A percentile compares a stretch with the other conserved stretches of the same genome.
phyloP scores from a whole-genome alignment of 1,284 basidiomycete species.

The Cryptococcus amylolentus region DNA sequence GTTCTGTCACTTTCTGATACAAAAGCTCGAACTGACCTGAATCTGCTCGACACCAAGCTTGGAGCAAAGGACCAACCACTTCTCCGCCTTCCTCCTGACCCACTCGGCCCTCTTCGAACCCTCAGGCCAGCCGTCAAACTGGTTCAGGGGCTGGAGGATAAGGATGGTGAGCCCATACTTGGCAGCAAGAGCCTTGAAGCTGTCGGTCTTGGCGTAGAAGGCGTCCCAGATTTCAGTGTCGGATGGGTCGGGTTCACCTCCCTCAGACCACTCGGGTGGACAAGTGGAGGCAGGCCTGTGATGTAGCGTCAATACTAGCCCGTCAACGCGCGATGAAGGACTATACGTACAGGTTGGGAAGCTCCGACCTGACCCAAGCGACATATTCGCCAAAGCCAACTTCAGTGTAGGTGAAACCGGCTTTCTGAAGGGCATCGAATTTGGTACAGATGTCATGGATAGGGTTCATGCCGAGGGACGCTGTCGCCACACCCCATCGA shows the following conservation, averaged over 20 bases:
- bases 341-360: not conserved
- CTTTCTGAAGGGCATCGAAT: conserved; percentile 17
- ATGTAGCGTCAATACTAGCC: not conserved
- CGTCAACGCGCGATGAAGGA: conserved; percentile 2
- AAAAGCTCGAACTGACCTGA: conserved; percentile 7
- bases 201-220: conserved; percentile 7
- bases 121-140: conserved; percentile 13
- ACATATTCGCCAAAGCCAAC: conserved; percentile 19
- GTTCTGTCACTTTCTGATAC: too few relatives aligned
- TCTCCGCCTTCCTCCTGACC: conserved; percentile 11
- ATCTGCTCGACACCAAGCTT: conserved; percentile 10
- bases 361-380: conserved; percentile 14
- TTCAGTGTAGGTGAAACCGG: conserved; percentile 14
- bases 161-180: conserved; percentile 8
- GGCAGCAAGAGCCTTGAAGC: conserved; percentile 7
- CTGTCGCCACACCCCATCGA: not conserved
- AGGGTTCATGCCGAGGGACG: conserved; percentile 13
- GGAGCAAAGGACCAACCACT: conserved; percentile 14
- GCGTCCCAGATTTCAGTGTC: conserved; percentile 14
- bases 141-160: conserved; percentile 14
- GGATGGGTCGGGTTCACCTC: conserved; percentile 14
- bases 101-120: conserved; percentile 7
- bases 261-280: conserved; percentile 8
- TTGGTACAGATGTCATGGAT: conserved; percentile 19
- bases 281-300: conserved; percentile 7